Evolutionary conservation across 2,329 filamentous ascomycete species (phyloP).

Genomic region (Hypocreales sp.): DNA sequence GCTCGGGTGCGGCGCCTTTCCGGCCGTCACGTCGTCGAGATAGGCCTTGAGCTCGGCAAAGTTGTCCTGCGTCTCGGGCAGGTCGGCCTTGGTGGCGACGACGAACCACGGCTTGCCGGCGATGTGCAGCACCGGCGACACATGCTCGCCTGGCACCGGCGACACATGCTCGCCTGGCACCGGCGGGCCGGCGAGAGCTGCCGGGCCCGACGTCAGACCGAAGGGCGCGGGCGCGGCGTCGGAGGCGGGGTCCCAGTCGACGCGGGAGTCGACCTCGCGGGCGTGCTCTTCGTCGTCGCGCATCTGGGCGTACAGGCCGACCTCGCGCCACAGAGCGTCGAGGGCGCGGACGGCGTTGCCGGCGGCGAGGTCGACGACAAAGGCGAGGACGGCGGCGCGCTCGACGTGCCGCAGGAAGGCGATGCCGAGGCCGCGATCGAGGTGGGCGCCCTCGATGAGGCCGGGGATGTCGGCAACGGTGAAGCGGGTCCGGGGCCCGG

Average conservation of each 20-base stretch:
- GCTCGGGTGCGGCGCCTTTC: constrained; percentile 57
- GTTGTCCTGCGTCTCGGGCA: constrained; percentile 64
- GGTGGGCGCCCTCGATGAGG: constrained; percentile 79
- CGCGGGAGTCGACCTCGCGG: constrained; percentile 38
- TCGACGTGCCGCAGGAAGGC: constrained; percentile 91
- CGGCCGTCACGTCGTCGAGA: constrained; percentile 47
- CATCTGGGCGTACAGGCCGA: constrained; percentile 70
- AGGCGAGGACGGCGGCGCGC: constrained; percentile 80
- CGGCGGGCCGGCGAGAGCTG: constrained; percentile 5
- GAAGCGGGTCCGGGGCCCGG: constrained; percentile 56
- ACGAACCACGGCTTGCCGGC: constrained; percentile 96
- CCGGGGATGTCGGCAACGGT: constrained; percentile 94
- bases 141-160: constrained; percentile 12
- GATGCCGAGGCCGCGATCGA: constrained; percentile 80
- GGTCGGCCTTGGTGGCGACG: constrained; percentile 81
- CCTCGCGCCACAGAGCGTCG: constrained; percentile 76
- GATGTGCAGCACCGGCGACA: constrained; percentile 45
- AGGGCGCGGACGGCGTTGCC: constrained; percentile 69
- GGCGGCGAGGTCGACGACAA: constrained; percentile 74
- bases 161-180: constrained; percentile 11
- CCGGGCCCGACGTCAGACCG: constrained; percentile 9
- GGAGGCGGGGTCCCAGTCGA: constrained; percentile 45
- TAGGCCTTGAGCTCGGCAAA: constrained; percentile 57
- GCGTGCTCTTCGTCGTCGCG: constrained; percentile 58
- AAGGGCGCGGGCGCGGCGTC: constrained; percentile 12